A percentile compares a stretch with the other conserved stretches of the same genome.
Evolutionary conservation across 225 moss, liverwort and hornwort genomes (phyloP).

Genomic region (Pseudisothecium myosuroides): DNA sequence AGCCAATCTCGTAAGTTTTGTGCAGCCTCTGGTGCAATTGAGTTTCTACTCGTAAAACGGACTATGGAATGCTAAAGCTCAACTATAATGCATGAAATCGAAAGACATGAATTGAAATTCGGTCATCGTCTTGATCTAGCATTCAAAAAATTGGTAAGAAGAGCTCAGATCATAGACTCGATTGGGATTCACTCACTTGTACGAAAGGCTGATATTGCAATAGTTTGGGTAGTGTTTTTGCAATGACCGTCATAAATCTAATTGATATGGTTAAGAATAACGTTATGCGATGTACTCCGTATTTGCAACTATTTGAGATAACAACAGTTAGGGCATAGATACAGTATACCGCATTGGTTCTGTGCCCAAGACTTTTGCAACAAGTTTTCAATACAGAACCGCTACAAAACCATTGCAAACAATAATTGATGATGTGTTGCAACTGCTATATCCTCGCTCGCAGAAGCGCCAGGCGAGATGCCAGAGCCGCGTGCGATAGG

Average conservation of each 20-base stretch:
- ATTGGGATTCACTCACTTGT: background rate
- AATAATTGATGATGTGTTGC: background rate
- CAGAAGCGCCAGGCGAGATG: background rate
- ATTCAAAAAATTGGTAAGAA: too few relatives aligned
- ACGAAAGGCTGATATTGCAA: too few relatives aligned
- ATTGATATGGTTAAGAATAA: background rate
- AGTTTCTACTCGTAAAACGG: too few relatives aligned
- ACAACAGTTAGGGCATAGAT: background rate
- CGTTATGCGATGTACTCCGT: background rate
- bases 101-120: background rate
- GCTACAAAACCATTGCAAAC: background rate
- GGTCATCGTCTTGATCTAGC: background rate
- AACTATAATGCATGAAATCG: background rate
- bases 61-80: background rate
- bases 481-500: conserved; percentile 38
- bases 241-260: background rate
- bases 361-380: background rate
- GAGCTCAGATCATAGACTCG: background rate
- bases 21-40: background rate
- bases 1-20: too few relatives aligned
- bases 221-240: background rate
- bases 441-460: background rate
- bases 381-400: background rate
- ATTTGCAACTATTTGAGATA: background rate
- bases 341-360: background rate